Evolutionary conservation across 768 basidiomycete species (phyloP), one percentile per base, ranked within the genome.

Genomic region (Leucogyrophana mollusca): DNA sequence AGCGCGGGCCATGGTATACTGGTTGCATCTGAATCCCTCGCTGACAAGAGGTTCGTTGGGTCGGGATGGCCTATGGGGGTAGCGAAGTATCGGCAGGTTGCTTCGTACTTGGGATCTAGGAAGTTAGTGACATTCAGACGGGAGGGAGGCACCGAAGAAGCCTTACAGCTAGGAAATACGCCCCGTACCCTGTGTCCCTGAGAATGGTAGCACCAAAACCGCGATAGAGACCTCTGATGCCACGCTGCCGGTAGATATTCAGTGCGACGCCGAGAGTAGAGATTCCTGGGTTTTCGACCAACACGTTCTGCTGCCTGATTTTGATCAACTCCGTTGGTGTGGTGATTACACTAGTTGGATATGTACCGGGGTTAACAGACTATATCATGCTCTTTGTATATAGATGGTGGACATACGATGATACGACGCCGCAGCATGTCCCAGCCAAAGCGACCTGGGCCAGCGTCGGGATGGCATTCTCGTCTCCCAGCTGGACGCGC

Each of bases 241-340:
- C 90, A 17, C 75, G 68, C 40, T 69, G 66, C 36, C 65, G 68
- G 39, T 82, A 69, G 21, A 93, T 82, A 40, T 73, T 62, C 34
- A 70, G 61, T 3, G 80, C 74, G n/a, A 93, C 74, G 17, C 71
- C 66, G 9, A 70, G 57, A 0, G 80, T 76, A 17, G 78, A 79
- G 6, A 76, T 69, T 42, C 68, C 63, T 9, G 59, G 40, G 36
- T 40, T 47, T 40, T 51, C 53, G 37, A 42, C 45, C 39, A 80
- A 61, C 44, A 77, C 65, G 23, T 79, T 75, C 54, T 91, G 88
- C 54, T 89, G 87, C 25, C 85, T 78, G 61, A 94, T 90, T 73
- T 95, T 95, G 68, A 95, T 74, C 1, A 94, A 76, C 53, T 95
- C 94, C 7, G 84, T 88, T 0, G 93, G 92, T 1, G 87, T 84